Evolutionary conservation across 352 stramenopile species (phyloP).

Genomic region (Globisporangium nagaii): DNA sequence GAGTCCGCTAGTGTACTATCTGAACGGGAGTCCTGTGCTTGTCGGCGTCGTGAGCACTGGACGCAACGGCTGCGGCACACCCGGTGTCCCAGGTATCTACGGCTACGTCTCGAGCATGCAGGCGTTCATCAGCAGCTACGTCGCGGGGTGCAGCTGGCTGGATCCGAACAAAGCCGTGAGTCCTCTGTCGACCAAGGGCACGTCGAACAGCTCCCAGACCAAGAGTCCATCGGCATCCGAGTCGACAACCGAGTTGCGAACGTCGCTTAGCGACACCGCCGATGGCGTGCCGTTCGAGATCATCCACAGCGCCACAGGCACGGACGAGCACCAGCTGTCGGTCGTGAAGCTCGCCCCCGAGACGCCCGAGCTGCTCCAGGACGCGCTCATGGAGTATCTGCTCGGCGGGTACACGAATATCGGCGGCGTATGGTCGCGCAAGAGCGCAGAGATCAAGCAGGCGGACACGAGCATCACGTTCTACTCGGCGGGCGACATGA

Average conservation of each 20-base stretch:
- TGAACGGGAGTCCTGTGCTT: conserved; percentile 15
- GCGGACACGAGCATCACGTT: conserved; percentile 17
- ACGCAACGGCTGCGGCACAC: conserved; percentile 27
- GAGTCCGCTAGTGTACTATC: conserved; percentile 21
- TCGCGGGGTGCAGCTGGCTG: conserved; percentile 23
- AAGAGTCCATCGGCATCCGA: neutral
- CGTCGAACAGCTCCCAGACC: neutral
- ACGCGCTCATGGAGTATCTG: conserved; percentile 21
- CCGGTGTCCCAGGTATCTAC: conserved; percentile 28
- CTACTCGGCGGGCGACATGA: conserved; percentile 28
- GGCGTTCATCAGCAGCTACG: conserved; percentile 22
- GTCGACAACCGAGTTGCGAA: neutral
- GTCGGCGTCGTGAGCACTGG: conserved; percentile 39
- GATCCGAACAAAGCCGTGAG: conserved; percentile 1
- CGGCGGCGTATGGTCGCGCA: conserved; percentile 11
- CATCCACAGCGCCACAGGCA: conserved; percentile 20
- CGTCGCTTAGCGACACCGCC: neutral
- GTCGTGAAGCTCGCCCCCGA: conserved; percentile 25
- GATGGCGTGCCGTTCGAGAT: conserved; percentile 20
- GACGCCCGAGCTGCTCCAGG: conserved; percentile 15
- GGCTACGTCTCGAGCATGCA: conserved; percentile 19
- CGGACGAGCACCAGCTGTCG: conserved; percentile 20
- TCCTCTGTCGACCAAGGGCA: neutral
- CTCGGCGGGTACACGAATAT: conserved; percentile 17
- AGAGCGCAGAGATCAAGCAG: conserved; percentile 6